These are phyloP conservation scores for Ceratopteris richardii DNA, from an alignment of 75 land plant species.

Conservation along the genomic window DNA sequence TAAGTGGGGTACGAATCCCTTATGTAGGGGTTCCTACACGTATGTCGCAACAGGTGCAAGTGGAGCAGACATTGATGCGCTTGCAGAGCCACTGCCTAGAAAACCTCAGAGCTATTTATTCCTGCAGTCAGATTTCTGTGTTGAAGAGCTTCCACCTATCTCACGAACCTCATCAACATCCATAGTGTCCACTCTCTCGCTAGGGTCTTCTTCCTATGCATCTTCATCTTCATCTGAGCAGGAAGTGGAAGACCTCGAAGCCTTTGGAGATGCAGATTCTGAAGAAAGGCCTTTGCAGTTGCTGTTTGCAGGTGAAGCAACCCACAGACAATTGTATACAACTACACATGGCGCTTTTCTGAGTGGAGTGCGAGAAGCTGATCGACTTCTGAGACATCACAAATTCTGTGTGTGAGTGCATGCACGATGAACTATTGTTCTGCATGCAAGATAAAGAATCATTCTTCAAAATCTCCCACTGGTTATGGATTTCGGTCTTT, in stretches of 20 bases:
- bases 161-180: no score
- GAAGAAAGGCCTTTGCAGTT: conserved; percentile 14
- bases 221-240: neutral
- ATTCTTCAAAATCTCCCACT: no score
- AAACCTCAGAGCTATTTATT: no score
- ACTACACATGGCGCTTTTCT: conserved; percentile 31
- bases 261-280: neutral
- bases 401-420: no score
- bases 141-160: no score
- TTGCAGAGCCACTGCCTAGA: conserved; percentile 61
- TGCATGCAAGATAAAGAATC: no score
- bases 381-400: conserved; percentile 18
- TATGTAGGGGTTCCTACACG: conserved; percentile 70
- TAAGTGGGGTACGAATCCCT: conserved; percentile 65
- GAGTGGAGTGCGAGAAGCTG: conserved; percentile 25
- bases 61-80: conserved; percentile 53
- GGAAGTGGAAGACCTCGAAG: neutral
- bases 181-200: neutral
- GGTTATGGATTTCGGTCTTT: no score
- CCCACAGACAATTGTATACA: conserved; percentile 20
- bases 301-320: conserved; percentile 29
- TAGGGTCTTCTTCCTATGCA: neutral
- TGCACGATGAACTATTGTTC: no score
- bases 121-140: no score
- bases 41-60: conserved; percentile 81